Base-by-base conservation (phyloP, 2,329 filamentous ascomycete species). In the Thelonectria olida region DNA sequence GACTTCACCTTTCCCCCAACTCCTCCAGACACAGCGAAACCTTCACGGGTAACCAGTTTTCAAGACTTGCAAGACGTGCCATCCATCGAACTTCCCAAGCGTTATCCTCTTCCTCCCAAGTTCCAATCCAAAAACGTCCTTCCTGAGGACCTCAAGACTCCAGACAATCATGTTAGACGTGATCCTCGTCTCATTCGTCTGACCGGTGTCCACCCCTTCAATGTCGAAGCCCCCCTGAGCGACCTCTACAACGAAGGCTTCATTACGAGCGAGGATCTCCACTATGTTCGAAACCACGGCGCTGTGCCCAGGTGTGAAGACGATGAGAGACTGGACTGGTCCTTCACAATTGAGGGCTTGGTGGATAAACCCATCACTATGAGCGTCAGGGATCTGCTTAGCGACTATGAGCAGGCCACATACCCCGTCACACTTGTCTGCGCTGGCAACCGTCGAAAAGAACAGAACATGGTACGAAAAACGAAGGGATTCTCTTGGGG, bases 401-500 rank as follows among this genome's bases (percentile, higher is more conserved):
- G 84, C 34, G 84, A 91, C 8, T 96, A 91, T 70, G 88, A 94
- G 55, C 92, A 96, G 73, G 85, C 92, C 23, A 97, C 93, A 3
- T 92, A 91, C 59, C 94, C 94, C 0, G 85, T 97, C 61, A 97
- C 94, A 0, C 85, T 97, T 2, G 93, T 97, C 20, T 97, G 94
- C 75, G 94, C 94, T 4, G 94, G 94, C 1, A 97, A 97, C 75
- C 85, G 94, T 61, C 86, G 94, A 28, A 97, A 97, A 78, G 94
- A 97, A 77, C 94, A 97, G 74, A 97, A 97, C 68, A 84, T 92
- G 52, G 92, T 97, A 3, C 85, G 92, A 15, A 97, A 97, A 76
- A 92, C 92, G 1, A 96, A 97, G 71, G 94, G 94, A 0, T 97
- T 97, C 79, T 97, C 93, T 2, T 97, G 94, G 94, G 94, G 94